Conservation (phyloP, 2,329 filamentous ascomycete species). For the Teratosphaeria viscida region DNA sequence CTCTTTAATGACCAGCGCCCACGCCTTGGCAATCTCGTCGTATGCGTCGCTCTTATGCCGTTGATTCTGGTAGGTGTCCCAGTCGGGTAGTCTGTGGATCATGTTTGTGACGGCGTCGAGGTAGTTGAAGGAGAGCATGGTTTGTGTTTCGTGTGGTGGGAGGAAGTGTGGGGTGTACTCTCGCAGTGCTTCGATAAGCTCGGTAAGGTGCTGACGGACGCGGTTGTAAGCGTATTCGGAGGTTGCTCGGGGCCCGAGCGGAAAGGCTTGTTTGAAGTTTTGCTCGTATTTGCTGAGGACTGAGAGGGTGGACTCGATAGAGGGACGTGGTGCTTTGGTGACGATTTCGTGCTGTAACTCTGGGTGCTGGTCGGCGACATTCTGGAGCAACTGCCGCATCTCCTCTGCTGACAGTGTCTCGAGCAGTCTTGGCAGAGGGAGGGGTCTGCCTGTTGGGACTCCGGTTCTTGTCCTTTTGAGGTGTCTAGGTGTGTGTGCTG, state of each 20-base stretch:
- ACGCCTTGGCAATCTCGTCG: slow-evolving; percentile 88
- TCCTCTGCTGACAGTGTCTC: slow-evolving; percentile 84
- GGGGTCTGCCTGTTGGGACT: slow-evolving; percentile 49
- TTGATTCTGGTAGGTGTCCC: slow-evolving; percentile 79
- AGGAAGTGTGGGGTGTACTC: slow-evolving; percentile 96
- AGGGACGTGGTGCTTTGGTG: slow-evolving; percentile 74
- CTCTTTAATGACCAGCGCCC: slow-evolving; percentile 84
- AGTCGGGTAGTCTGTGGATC: slow-evolving; percentile 80
- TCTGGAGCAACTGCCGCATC: slow-evolving; percentile 74
- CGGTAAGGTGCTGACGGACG: slow-evolving; percentile 67
- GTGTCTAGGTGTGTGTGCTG: slow-evolving; percentile 47
- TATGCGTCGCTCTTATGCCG: slow-evolving; percentile 93
- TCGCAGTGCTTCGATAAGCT: slow-evolving; percentile 77
- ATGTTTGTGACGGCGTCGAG: slow-evolving; percentile 84
- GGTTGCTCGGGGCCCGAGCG: slow-evolving; percentile 70
- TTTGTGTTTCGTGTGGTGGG: slow-evolving; percentile 77
- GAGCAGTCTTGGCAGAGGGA: slow-evolving; percentile 66
- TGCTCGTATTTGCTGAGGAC: slow-evolving; percentile 76
- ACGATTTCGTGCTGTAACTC: slow-evolving; percentile 78
- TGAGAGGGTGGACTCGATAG: slow-evolving; percentile 65
- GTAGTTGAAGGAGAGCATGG: slow-evolving; percentile 74
- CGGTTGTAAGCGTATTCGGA: slow-evolving; percentile 94
- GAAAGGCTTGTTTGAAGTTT: slow-evolving; percentile 67
- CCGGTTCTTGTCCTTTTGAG: slow-evolving; percentile 60
- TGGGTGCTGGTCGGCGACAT: slow-evolving; percentile 82